Conservation (phyloP, 2,329 filamentous ascomycete species). For the Fonsecaea erecta region DNA sequence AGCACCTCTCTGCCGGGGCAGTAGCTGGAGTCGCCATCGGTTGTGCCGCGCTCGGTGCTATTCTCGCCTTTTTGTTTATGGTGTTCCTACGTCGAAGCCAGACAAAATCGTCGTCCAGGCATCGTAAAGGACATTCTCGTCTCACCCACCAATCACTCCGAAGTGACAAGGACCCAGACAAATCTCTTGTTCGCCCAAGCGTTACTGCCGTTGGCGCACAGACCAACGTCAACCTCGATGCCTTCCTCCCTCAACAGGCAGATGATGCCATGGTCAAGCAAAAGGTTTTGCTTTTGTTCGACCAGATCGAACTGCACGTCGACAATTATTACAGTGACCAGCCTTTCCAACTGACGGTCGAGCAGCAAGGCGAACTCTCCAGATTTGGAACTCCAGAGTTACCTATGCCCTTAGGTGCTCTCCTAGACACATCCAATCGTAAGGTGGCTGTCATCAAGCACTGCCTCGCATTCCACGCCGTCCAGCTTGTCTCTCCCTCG, state of each 20-base stretch:
- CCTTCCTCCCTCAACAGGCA: conserved; percentile 40
- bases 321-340: conserved; percentile 44
- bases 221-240: not conserved
- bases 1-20: conserved; percentile 9
- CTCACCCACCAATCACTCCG: not conserved
- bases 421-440: not conserved
- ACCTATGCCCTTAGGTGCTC: not conserved
- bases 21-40: conserved; percentile 29
- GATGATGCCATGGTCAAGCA: conserved; percentile 41
- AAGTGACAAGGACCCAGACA: not conserved
- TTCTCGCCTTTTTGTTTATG: conserved; percentile 12
- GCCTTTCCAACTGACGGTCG: not conserved
- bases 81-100: conserved; percentile 16
- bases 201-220: not conserved
- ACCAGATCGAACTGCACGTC: conserved; percentile 44
- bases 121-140: not conserved
- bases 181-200: not conserved
- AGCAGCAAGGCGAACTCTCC: not conserved
- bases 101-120: not conserved
- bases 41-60: conserved; percentile 19
- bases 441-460: conserved; percentile 4
- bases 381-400: not conserved
- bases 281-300: conserved; percentile 41
- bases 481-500: not conserved
- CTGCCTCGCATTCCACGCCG: conserved; percentile 10